phyloP scores from a whole-genome alignment of 2,329 filamentous ascomycete genomes.

The Fusarium newnesense region DNA sequence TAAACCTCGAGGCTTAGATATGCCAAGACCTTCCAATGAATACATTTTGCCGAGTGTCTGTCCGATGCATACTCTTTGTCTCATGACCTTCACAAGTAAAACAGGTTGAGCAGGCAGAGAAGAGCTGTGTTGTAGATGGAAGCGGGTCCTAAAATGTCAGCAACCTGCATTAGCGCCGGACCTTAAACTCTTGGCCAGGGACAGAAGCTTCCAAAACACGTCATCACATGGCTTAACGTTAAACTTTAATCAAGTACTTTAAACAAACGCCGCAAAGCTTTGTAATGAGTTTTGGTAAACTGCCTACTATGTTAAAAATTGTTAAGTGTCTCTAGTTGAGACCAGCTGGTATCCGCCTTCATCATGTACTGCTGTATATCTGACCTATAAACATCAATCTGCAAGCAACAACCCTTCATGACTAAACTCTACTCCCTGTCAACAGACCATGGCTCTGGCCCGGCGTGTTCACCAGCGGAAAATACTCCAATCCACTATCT shows the following conservation, averaged over 20 bases:
- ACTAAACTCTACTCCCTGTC: background rate
- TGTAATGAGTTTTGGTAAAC: too few relatives aligned
- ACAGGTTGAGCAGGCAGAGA: background rate
- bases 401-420: background rate
- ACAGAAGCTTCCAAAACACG: background rate
- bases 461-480: background rate
- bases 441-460: background rate
- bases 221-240: background rate
- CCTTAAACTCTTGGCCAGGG: background rate
- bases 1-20: background rate
- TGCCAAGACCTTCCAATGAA: background rate
- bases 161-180: background rate
- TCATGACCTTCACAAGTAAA: fast-evolving
- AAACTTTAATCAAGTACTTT: background rate
- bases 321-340: too few relatives aligned
- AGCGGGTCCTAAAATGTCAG: background rate
- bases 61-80: background rate
- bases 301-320: too few relatives aligned
- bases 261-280: background rate
- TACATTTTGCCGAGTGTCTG: background rate
- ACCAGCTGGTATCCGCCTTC: too few relatives aligned
- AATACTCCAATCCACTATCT: background rate
- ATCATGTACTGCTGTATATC: background rate
- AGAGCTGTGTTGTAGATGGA: background rate
- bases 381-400: background rate